Percentiles rank a stretch among this genome's conserved stretches.
phyloP scores from a whole-genome alignment of 495 filamentous ascomycete species.

The Penicillium desertorum region DNA sequence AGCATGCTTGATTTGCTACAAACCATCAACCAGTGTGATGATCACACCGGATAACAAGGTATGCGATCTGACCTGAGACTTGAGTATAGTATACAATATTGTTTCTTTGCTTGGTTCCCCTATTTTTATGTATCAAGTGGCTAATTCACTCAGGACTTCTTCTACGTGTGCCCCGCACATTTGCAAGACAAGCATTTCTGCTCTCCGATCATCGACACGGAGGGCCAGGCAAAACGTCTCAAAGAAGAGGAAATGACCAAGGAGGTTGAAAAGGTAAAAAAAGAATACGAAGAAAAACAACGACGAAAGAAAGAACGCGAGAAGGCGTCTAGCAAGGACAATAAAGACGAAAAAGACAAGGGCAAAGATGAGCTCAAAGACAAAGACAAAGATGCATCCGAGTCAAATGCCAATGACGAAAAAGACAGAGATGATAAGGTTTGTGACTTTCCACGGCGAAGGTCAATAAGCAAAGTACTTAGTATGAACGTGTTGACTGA shows the following conservation, averaged over 20 bases:
- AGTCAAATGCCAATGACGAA: conserved; percentile 37
- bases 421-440: conserved; percentile 60
- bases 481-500: background rate
- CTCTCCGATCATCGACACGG: conserved; percentile 74
- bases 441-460: conserved; percentile 4
- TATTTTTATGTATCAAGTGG: background rate
- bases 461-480: background rate
- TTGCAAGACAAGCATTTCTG: conserved; percentile 82
- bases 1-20: conserved; percentile 88
- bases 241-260: conserved; percentile 66
- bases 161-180: conserved; percentile 84
- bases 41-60: conserved; percentile 91
- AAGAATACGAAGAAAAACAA: conserved; percentile 47
- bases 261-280: conserved; percentile 74
- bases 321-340: conserved; percentile 28
- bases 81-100: background rate
- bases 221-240: conserved; percentile 64
- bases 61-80: conserved; percentile 9
- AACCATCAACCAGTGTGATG: conserved; percentile 80
- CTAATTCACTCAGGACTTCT: conserved; percentile 70
- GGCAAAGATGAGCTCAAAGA: conserved; percentile 49
- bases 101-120: background rate
- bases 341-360: conserved; percentile 55
- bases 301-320: conserved; percentile 36
- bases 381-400: conserved; percentile 26